Evolutionary conservation across 306 rosid genomes (phyloP), one percentile per base, ranked within the genome.

Genomic region (Senna siamea): DNA sequence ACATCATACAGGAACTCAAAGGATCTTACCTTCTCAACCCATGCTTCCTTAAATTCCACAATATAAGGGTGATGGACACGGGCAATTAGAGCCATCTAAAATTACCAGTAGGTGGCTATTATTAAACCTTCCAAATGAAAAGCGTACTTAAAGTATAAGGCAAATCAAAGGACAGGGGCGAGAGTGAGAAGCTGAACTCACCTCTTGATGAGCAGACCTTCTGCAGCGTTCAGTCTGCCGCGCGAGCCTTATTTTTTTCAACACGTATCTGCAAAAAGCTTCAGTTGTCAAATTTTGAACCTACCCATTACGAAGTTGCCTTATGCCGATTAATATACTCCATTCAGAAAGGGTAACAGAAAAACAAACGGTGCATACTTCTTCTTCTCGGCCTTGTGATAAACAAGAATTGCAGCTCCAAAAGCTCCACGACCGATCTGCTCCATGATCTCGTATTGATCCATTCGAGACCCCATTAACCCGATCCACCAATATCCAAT

Each of bases 351-450:
- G 20, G 19, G 10, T 1, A 14, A 66, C 32, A 43, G 6, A 71
- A 83, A 69, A 32, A 43, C 20, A 73, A 69, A 50, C 14, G 61
- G n/a, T 9, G 57, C 73, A 15, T 74, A 95, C 99, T 90, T 95
- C 81, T 85, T 95, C 87, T 76, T 92, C 92, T 95, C 99, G 10
- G 89, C 87, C 82, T 81, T 95, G 86, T 95, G 98, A 75, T 90
- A 48, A 34, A 92, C 99, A 28, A 95, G 95, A 86, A 95, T 92
- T 66, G 99, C 99, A 73, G 99, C 99, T 47, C 99, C 99, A 70
- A 92, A 95, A 76, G 99, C 99, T 57, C 99, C 99, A 7, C 99
- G 89, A 66, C 99, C 98, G 96, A 95, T 95, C 97, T 95, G 98
- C 87, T 92, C 98, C 99, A 95, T 92, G 87, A 95, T 88, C 89